A percentile compares a stretch with the other conserved stretches of the same genome.
phyloP scores from a whole-genome alignment of 1,284 basidiomycete genomes.

The Retiboletus flavoniger region DNA sequence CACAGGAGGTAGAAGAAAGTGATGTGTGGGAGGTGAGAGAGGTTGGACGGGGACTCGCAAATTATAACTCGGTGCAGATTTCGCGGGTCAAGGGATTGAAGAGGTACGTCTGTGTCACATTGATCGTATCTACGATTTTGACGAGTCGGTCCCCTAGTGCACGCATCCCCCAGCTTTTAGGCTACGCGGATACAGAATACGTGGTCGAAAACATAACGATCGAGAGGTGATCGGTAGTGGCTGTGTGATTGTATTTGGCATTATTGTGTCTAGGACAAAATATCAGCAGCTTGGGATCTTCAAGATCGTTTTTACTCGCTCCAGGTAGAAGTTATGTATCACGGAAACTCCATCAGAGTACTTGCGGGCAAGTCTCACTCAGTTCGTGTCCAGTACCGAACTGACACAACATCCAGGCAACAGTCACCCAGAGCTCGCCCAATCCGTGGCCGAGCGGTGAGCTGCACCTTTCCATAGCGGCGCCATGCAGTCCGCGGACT shows the following conservation, averaged over 20 bases:
- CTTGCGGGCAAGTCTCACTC: conserved; percentile 70
- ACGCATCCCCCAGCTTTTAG: conserved; percentile 77
- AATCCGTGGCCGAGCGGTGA: conserved; percentile 93
- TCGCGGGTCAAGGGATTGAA: conserved; percentile 85
- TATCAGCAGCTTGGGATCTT: conserved; percentile 3
- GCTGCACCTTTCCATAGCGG: conserved; percentile 52
- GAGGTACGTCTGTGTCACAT: conserved; percentile 54
- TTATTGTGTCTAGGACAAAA: conserved; percentile 17
- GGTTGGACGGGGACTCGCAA: conserved; percentile 91
- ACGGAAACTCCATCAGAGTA: conserved; percentile 92
- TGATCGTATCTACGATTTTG: not conserved
- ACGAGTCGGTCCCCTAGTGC: conserved; percentile 50
- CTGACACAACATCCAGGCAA: conserved; percentile 65
- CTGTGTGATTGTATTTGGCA: conserved; percentile 31
- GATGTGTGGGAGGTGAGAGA: conserved; percentile 80
- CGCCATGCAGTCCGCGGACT: conserved; percentile 45
- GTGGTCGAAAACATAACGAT: conserved; percentile 40
- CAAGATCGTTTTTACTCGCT: conserved; percentile 12
- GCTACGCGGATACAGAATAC: conserved; percentile 95
- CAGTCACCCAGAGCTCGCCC: conserved; percentile 96
- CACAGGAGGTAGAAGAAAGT: conserved; percentile 34
- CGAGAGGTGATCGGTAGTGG: conserved; percentile 25
- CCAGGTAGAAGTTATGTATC: conserved; percentile 56
- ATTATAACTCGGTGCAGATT: conserved; percentile 95
- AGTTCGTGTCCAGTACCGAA: conserved; percentile 11